Evolutionary conservation across 768 basidiomycete species (phyloP).

Genomic region (Tylopilus plumbeoviolaceoides): DNA sequence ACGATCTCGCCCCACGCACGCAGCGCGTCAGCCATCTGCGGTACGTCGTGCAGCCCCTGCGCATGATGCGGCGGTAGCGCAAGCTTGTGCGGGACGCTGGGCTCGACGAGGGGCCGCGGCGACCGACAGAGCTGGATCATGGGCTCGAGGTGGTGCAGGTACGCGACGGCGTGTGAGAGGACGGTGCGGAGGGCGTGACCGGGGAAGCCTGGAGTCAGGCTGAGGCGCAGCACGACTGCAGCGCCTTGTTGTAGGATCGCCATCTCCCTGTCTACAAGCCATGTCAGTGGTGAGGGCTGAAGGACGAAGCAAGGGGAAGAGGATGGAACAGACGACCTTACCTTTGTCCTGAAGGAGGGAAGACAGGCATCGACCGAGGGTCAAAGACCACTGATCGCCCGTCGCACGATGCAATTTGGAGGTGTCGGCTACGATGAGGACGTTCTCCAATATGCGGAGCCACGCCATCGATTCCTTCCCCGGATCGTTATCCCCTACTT

Average conservation of each 20-base stretch:
- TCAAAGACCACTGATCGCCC: constrained; percentile 56
- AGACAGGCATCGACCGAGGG: constrained; percentile 49
- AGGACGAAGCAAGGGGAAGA: background rate
- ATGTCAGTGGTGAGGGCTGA: background rate
- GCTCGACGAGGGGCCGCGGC: background rate
- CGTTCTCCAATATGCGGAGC: constrained; percentile 63
- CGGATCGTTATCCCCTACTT: constrained; percentile 33
- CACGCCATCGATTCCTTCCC: constrained; percentile 51
- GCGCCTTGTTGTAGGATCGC: constrained; percentile 23
- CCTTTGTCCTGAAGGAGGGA: constrained; percentile 16
- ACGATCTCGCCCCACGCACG: constrained; percentile 48
- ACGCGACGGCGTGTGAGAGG: constrained; percentile 26
- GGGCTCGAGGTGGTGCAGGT: constrained; percentile 30
- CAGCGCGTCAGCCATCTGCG: constrained; percentile 26
- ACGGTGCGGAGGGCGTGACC: constrained; percentile 28
- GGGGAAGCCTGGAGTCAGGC: constrained; percentile 30
- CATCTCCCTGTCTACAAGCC: constrained; percentile 17
- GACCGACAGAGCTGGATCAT: constrained; percentile 2
- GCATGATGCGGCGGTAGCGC: constrained; percentile 33
- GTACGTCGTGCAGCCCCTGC: constrained; percentile 35
- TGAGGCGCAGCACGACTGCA: constrained; percentile 34
- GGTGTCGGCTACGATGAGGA: constrained; percentile 47
- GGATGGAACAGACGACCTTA: background rate
- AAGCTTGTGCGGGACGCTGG: constrained; percentile 1
- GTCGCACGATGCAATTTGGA: constrained; percentile 52